Percentiles rank a stretch among this genome's conserved stretches.
Conservation (phyloP, 1,284 basidiomycete genomes). For the Agroathelia rolfsii region DNA sequence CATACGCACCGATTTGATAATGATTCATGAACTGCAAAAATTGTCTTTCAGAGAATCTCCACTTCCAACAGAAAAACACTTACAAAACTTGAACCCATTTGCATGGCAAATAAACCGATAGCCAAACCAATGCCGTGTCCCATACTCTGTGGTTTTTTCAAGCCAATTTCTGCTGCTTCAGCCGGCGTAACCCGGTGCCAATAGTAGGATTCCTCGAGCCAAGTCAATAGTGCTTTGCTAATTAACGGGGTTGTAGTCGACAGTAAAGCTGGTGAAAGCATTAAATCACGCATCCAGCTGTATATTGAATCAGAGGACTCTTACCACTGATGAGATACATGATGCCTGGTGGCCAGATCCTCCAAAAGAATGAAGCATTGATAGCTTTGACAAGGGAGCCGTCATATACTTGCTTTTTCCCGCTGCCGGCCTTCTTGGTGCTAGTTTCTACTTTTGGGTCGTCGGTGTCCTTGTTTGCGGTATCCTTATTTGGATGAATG, state of each 20-base stretch:
- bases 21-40: conserved; percentile 23
- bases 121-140: conserved; percentile 52
- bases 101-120: conserved; percentile 61
- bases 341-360: conserved; percentile 45
- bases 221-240: conserved; percentile 53
- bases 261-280: conserved; percentile 20
- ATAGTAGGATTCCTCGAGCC: conserved; percentile 45
- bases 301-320: conserved; percentile 31
- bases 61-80: conserved; percentile 5
- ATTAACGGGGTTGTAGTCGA: conserved; percentile 54
- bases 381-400: conserved; percentile 52
- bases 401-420: conserved; percentile 30
- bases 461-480: neutral
- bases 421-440: neutral
- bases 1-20: conserved; percentile 20
- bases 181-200: conserved; percentile 30
- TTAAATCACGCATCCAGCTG: neutral
- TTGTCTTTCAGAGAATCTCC: neutral
- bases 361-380: conserved; percentile 41
- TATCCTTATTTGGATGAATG: no score
- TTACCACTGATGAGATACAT: conserved; percentile 45
- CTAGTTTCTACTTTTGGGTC: neutral
- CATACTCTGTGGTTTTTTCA: conserved; percentile 33
- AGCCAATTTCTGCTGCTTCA: conserved; percentile 21
- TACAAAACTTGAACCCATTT: conserved; percentile 33